Conservation (phyloP, 2,329 filamentous ascomycete genomes). For the Cercospora zeae-maydis region DNA sequence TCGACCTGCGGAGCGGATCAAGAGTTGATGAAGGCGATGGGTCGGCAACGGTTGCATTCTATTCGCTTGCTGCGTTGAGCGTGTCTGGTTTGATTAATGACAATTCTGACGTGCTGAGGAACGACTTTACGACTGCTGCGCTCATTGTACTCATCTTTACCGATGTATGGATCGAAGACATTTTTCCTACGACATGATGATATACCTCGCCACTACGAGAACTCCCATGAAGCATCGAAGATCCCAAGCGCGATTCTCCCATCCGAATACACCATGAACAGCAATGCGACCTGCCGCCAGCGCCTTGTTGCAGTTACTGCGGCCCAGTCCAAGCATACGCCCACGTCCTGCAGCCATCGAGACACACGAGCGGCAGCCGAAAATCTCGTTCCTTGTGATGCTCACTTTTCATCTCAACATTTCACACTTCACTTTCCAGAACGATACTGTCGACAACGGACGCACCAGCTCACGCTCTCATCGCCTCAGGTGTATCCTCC, state of each 20-base stretch:
- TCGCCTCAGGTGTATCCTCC: slow-evolving; percentile 6
- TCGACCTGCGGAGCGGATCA: slow-evolving; percentile 11
- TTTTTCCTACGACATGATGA: not conserved
- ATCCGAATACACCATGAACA: too few species aligned
- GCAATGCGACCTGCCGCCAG: too few species aligned
- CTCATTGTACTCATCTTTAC: not conserved
- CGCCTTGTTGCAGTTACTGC: too few species aligned
- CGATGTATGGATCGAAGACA: not conserved
- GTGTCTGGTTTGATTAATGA: not conserved
- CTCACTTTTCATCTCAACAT: too few species aligned
- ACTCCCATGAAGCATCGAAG: not conserved
- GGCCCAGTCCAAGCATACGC: too few species aligned
- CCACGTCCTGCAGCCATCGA: too few species aligned
- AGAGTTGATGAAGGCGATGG: not conserved
- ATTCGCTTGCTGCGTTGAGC: not conserved
- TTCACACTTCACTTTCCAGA: too few species aligned
- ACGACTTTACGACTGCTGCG: not conserved
- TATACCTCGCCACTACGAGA: not conserved
- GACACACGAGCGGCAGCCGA: too few species aligned
- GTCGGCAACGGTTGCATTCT: not conserved
- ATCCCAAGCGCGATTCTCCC: too few species aligned
- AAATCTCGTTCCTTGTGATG: too few species aligned
- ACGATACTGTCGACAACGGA: not conserved
- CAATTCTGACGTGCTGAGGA: not conserved
- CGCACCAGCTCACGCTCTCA: not conserved